Evolutionary conservation across 2,329 filamentous ascomycete genomes (phyloP).

Genomic region (Aureobasidium sp.): DNA sequence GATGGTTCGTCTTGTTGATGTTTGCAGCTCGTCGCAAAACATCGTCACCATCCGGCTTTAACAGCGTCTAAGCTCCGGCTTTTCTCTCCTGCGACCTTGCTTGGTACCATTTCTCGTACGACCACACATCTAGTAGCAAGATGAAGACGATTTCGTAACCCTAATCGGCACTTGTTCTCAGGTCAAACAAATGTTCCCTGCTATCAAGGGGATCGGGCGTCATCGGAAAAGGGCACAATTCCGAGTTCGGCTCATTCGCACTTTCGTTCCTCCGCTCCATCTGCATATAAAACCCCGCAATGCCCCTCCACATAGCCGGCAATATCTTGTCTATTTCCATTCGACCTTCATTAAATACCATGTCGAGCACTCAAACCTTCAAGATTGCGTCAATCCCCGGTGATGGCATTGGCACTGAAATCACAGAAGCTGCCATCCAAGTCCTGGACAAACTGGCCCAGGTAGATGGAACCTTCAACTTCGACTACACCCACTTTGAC

Average conservation of each 20-base stretch:
- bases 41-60: conserved; percentile 13
- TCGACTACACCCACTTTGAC: conserved; percentile 47
- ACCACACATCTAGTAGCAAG: too few relatives aligned
- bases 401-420: conserved; percentile 57
- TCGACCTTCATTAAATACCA: neutral
- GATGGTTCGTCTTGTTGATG: neutral
- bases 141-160: too few relatives aligned
- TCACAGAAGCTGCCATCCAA: conserved; percentile 50
- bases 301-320: conserved; percentile 7
- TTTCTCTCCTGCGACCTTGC: neutral
- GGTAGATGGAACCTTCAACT: conserved; percentile 38
- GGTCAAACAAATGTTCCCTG: too few relatives aligned
- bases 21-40: neutral
- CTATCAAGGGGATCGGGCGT: too few relatives aligned
- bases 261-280: neutral
- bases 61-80: neutral
- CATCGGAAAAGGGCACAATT: neutral
- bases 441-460: conserved; percentile 42
- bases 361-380: conserved; percentile 29
- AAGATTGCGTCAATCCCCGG: conserved; percentile 55
- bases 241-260: conserved; percentile 4
- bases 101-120: neutral
- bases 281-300: conserved; percentile 3
- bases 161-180: too few relatives aligned
- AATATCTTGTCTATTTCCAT: neutral